Base-by-base conservation (phyloP, 1,139 yeast species). In the Saccharomyces hybrid region DNA sequence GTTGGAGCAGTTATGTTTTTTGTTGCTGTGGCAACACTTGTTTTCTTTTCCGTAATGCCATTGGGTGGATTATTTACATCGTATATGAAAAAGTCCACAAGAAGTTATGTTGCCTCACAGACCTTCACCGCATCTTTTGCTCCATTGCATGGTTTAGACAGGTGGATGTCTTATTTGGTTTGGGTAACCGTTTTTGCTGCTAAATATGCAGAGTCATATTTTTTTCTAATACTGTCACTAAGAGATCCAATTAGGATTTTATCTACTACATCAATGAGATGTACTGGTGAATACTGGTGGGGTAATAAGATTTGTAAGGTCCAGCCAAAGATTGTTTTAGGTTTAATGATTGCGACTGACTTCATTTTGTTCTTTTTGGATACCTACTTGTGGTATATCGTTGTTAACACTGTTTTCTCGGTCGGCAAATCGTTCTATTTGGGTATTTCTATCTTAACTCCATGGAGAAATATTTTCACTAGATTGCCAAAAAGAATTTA, bases 381-480 rank as follows among this genome's bases (percentile, higher is more conserved):
- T 86, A 89, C 98, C 61, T 93, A 89, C 74, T 82, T 93, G 86
- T 93, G 99, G 99, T 93, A 93, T 81, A 91, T 93, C 79, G 80
- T 93, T 65, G 85, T 88, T 73, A 93, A 91, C 82, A 86, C 96
- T 75, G 82, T 89, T 65, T 91, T 89, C 81, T 91, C 98, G 58
- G 90, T 93, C 68, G 97, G 96, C 66, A 88, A 97, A 73, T 93
- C 99, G 30, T 93, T 93, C 81, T 93, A 91, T 78, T 81, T 93
- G 73, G 99, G 99, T 86, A 90, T 93, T 69, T 93, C 99, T 52
- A 91, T 93, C 64, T 84, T 93, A 79, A 93, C 99, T 54, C 99
- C 99, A 59, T 93, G 99, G 99, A 88, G 98, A 83, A 93, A 93
- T 73, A 91, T 93, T 68, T 93, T 91, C 79, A 86, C 97, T 58